These are phyloP conservation scores for Kodamaea sagamina DNA, from an alignment of 805 yeast species.

Conservation along the genomic window DNA sequence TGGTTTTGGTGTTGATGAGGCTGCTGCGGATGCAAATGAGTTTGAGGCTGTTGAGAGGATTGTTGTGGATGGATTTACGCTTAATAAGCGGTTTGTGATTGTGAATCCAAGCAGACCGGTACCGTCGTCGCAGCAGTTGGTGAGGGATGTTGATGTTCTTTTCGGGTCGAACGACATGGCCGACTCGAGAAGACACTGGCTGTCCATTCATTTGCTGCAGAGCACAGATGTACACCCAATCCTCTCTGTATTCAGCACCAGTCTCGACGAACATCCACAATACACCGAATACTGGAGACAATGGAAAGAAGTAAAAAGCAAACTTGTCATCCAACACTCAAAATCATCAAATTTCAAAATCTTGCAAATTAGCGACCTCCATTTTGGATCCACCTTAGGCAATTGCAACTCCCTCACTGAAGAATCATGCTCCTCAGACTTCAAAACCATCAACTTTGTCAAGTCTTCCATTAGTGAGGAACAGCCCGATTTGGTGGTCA, in stretches of 20 bases:
- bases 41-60: background rate
- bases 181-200: constrained; percentile 30
- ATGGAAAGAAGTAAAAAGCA: constrained; percentile 4
- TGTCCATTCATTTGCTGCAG: constrained; percentile 10
- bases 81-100: constrained; percentile 11
- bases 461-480: constrained; percentile 28
- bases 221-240: constrained; percentile 13
- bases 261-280: constrained; percentile 7
- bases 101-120: constrained; percentile 12
- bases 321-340: constrained; percentile 11
- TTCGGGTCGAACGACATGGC: constrained; percentile 32
- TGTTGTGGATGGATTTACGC: constrained; percentile 9
- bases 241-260: constrained; percentile 23
- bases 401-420: constrained; percentile 19
- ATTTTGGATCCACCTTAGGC: constrained; percentile 36
- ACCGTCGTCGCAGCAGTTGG: constrained; percentile 10
- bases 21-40: background rate
- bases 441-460: constrained; percentile 33
- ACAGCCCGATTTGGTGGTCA: constrained; percentile 36
- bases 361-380: constrained; percentile 42
- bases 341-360: constrained; percentile 29
- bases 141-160: constrained; percentile 31
- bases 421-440: constrained; percentile 29
- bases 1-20: background rate
- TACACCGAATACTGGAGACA: constrained; percentile 8